Evolutionary conservation across 805 yeast species (phyloP).

Genomic region (Pichia exigua): DNA sequence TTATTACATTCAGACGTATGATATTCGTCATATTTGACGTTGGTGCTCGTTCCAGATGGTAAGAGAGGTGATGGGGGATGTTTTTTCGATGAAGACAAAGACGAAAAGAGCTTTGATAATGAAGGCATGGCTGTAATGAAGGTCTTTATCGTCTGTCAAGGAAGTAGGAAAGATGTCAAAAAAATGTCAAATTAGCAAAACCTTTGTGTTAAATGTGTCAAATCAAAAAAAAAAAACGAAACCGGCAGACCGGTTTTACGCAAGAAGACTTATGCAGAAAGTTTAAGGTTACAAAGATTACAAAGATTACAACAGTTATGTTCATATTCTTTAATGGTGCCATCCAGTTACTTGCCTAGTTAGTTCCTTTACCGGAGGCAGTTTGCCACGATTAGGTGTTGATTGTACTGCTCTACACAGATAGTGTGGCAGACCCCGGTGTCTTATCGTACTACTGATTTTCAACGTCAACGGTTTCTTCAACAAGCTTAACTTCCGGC

Average conservation of each 20-base stretch:
- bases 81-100: background rate
- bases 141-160: too few relatives aligned
- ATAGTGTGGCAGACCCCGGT: background rate
- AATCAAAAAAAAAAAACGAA: background rate
- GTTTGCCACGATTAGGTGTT: background rate
- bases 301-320: too few relatives aligned
- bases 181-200: background rate
- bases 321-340: too few relatives aligned
- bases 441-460: background rate
- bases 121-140: background rate
- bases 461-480: conserved; percentile 15
- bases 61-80: background rate
- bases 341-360: too few relatives aligned
- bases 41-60: background rate
- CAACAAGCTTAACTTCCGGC: conserved; percentile 1
- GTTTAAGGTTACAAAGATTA: too few relatives aligned
- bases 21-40: conserved; percentile 15
- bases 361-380: background rate
- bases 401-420: too few relatives aligned
- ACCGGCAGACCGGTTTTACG: background rate
- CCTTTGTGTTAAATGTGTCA: background rate
- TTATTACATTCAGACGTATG: conserved; percentile 23
- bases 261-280: too few relatives aligned
- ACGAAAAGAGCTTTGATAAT: background rate
- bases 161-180: background rate